Percentiles rank a stretch among this genome's conserved stretches.
phyloP scores from a whole-genome alignment of 441 rosid genomes.

The Adansonia gregorii region DNA sequence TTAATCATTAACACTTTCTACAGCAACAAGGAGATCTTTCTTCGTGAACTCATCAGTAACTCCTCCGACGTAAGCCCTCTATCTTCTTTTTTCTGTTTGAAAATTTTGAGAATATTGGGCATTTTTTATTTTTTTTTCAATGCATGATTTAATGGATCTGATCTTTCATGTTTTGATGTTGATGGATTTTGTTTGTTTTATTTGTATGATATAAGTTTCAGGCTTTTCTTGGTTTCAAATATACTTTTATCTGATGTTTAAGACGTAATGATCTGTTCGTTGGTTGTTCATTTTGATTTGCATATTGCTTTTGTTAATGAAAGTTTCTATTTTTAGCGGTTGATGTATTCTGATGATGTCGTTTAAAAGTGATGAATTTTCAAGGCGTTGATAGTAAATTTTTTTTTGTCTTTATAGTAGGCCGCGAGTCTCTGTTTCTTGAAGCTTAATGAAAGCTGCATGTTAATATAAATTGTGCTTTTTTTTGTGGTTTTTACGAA shows the following conservation, averaged over 20 bases:
- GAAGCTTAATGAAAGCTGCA: neutral
- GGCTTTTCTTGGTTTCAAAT: neutral
- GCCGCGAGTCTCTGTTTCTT: neutral
- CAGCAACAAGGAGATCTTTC: slow-evolving; percentile 59
- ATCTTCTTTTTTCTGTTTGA: neutral
- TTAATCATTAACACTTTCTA: slow-evolving; percentile 21
- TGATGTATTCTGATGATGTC: too few species aligned
- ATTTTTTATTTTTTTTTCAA: neutral
- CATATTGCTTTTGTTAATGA: neutral
- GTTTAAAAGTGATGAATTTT: neutral
- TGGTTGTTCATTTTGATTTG: neutral
- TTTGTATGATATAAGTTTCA: neutral
- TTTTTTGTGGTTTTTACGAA: neutral
- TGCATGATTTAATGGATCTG: neutral
- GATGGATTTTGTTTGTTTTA: slow-evolving; percentile 6
- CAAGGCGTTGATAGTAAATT: neutral
- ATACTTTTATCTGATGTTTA: neutral
- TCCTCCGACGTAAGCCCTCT: slow-evolving; percentile 56
- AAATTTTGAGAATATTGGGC: neutral
- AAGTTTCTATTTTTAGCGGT: neutral
- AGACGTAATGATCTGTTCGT: neutral
- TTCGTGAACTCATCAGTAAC: slow-evolving; percentile 71
- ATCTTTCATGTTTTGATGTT: neutral
- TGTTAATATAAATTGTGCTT: neutral
- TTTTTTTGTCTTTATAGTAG: neutral